Base-by-base conservation (phyloP, 1,284 basidiomycete genomes). In the Taiwanofungus camphoratus region DNA sequence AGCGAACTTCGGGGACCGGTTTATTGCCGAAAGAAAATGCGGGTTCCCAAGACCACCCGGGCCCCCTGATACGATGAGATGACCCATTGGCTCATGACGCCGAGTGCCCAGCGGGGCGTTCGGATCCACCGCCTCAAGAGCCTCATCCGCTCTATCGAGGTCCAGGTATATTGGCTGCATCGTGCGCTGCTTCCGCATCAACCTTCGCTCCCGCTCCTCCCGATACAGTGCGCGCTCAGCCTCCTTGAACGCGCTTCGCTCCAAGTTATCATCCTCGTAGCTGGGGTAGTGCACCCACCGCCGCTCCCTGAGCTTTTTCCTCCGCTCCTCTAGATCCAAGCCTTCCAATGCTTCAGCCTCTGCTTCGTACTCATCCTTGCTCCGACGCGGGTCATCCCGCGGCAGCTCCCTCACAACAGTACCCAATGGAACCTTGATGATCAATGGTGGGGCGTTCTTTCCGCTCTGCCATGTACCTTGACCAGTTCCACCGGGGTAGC, bases 31-130 rank as follows among this genome's bases (percentile, higher is more conserved):
- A 35, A 82, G 65, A 54, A 95, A 97, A 54, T 87, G 82, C 0
- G 92, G 88, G 57, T 99, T 99, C 5, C 96, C 96, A 11, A 87
- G 61, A 0, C 96, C 96, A 1, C 92, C 92, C 2, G 62, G 52
- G 0, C 96, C 96, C 2, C 96, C 96, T 2, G 75, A 59, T 0
- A 87, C 82, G 30, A 96, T 63, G 8, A 94, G 67, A 40, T 89
- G 75, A 0, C 86, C 86, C 0, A 82, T 65, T 16, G 74, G 66
- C 39, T 77, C 76, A 7, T 69, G 66, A 29, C 73, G 74, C 20
- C 83, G 81, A 3, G 77, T 67, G 3, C 86, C 80, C 1, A 93
- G 70, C 0, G 87, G 81, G 0, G 80, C 77, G 46, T 64, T 62
- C 21, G 55, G 51, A 44, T 87, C 69, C 2, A 70, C 69, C 11